Evolutionary conservation across 1,284 basidiomycete species (phyloP).

Genomic region (Leccinum fallax): DNA sequence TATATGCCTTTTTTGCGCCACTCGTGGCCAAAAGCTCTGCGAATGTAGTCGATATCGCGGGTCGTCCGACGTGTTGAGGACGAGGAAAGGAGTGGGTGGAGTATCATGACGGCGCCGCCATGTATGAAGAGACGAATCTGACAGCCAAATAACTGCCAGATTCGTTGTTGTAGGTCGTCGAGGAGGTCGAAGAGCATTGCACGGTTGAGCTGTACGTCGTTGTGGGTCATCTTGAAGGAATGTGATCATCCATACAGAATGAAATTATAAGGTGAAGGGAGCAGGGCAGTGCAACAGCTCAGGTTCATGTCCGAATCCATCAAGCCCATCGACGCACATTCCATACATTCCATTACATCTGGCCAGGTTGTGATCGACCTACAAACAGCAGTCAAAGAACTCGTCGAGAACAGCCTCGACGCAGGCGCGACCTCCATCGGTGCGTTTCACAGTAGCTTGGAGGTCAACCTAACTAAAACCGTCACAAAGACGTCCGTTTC

Average conservation of each 20-base stretch:
- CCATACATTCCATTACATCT: slow-evolving; percentile 72
- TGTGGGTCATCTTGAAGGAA: slow-evolving; percentile 30
- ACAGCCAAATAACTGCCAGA: slow-evolving; percentile 45
- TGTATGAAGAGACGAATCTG: slow-evolving; percentile 63
- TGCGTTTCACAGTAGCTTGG: slow-evolving; percentile 27
- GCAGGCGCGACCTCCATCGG: slow-evolving; percentile 89
- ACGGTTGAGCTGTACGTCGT: slow-evolving; percentile 40
- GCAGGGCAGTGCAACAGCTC: background rate
- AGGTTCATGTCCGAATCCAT: slow-evolving; percentile 28
- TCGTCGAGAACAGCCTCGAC: slow-evolving; percentile 96
- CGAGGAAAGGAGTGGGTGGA: slow-evolving; percentile 48
- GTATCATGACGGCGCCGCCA: slow-evolving; percentile 69
- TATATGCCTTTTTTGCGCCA: slow-evolving; percentile 47
- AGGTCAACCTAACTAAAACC: no score
- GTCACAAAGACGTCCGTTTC: slow-evolving; percentile 81
- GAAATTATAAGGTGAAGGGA: background rate
- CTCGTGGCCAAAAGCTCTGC: slow-evolving; percentile 58
- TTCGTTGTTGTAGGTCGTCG: slow-evolving; percentile 49
- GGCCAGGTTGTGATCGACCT: slow-evolving; percentile 96
- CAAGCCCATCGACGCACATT: slow-evolving; percentile 71
- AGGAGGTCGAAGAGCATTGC: slow-evolving; percentile 46
- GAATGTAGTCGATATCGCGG: slow-evolving; percentile 65
- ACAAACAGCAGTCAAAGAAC: slow-evolving; percentile 93
- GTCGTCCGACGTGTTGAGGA: slow-evolving; percentile 52
- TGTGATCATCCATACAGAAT: background rate